Percentiles rank a stretch among this genome's conserved stretches.
Conservation (phyloP, 148 eudicot species). For the Spergularia bocconei region DNA sequence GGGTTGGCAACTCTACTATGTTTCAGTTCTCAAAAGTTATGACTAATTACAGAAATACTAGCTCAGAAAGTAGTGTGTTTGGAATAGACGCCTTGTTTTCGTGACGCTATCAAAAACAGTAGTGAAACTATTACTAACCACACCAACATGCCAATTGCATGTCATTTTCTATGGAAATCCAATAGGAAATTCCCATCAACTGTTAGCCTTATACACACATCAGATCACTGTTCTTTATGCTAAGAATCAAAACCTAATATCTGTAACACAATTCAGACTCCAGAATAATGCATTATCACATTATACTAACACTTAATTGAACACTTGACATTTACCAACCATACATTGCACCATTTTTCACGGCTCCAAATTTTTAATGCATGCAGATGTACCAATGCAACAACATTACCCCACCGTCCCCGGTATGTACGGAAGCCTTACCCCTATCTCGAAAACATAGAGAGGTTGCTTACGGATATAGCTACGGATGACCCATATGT, state of each 20-base stretch:
- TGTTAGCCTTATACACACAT: neutral
- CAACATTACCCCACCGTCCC: no score
- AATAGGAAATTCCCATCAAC: neutral
- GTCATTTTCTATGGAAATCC: slow-evolving; percentile 5
- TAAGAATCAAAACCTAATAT: no score
- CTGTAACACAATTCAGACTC: no score
- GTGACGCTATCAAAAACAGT: neutral
- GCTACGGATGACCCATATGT: no score
- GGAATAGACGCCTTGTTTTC: neutral
- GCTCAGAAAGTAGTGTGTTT: neutral
- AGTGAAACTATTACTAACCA: neutral
- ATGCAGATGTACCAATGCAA: neutral
- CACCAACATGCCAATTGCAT: neutral
- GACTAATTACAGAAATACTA: neutral
- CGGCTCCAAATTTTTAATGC: neutral
- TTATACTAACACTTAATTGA: neutral
- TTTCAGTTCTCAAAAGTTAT: neutral
- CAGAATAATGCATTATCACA: no score
- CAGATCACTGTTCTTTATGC: neutral
- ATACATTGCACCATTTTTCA: neutral
- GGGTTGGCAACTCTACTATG: neutral
- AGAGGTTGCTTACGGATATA: no score
- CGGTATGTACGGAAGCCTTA: no score
- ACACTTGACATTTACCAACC: neutral
- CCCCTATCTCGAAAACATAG: no score